Conservation (phyloP, 345 rosid genomes). For the Sisymbrium altissimum region DNA sequence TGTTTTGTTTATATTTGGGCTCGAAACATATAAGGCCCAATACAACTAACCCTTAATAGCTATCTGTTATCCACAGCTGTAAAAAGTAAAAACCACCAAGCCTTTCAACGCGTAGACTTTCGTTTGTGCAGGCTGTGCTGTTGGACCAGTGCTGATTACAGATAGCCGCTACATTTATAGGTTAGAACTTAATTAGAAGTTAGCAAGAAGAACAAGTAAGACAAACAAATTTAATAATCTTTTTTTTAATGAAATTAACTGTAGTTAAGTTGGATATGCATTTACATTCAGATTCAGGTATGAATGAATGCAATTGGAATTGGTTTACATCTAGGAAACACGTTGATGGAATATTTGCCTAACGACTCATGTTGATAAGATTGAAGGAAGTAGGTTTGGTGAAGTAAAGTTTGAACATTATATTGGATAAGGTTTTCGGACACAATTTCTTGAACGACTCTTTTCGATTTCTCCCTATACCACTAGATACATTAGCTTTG, state of each 20-base stretch:
- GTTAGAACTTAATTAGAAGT: conserved; percentile 10
- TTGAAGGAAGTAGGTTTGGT: not conserved
- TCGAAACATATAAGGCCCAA: not conserved
- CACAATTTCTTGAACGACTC: too few relatives aligned
- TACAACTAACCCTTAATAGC: not conserved
- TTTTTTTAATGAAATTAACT: not conserved
- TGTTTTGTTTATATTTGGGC: not conserved
- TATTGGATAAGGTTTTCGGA: not conserved
- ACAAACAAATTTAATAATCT: not conserved
- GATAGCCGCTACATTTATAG: conserved; percentile 10
- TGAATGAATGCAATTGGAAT: not conserved
- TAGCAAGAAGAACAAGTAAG: conserved; percentile 25
- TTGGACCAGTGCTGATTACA: not conserved
- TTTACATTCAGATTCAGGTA: not conserved
- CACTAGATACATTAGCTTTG: too few relatives aligned
- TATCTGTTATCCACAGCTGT: not conserved
- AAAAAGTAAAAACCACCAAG: not conserved
- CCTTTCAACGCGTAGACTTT: not conserved
- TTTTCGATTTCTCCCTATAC: too few relatives aligned
- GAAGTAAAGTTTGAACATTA: not conserved
- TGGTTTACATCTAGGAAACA: conserved; percentile 2
- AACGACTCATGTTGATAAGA: conserved; percentile 3
- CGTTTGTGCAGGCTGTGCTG: not conserved
- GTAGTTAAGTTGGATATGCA: not conserved
- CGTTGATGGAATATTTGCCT: conserved; percentile 16